Evolutionary conservation across 1,139 yeast genomes (phyloP).

Genomic region (Arxiozyma telluris): DNA sequence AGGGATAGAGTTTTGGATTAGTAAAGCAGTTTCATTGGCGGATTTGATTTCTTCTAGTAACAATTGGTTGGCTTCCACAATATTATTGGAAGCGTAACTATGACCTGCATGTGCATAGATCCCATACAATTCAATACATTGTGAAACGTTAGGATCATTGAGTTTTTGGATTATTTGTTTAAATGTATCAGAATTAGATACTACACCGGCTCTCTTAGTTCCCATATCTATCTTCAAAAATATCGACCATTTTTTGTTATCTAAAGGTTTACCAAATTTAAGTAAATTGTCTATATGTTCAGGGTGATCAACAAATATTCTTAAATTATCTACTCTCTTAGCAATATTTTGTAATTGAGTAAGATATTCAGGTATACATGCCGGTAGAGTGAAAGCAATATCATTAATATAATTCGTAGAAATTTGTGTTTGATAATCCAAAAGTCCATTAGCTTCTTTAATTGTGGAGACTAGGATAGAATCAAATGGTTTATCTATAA

Average conservation of each 20-base stretch:
- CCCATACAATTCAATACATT: conserved; percentile 45
- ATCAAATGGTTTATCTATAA: conserved; percentile 31
- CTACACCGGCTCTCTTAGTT: conserved; percentile 55
- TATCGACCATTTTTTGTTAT: conserved; percentile 42
- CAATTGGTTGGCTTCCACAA: conserved; percentile 40
- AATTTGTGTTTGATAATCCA: conserved; percentile 34
- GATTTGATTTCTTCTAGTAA: conserved; percentile 48
- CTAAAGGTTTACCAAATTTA: conserved; percentile 29
- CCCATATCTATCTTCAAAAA: conserved; percentile 56
- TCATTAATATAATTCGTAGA: conserved; percentile 44
- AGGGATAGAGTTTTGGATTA: conserved; percentile 19
- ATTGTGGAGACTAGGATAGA: conserved; percentile 64
- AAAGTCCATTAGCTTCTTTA: conserved; percentile 53
- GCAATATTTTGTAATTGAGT: conserved; percentile 42
- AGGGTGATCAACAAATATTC: conserved; percentile 54
- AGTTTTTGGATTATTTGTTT: conserved; percentile 30
- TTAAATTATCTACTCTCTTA: conserved; percentile 36
- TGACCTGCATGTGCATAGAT: conserved; percentile 78
- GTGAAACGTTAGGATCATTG: conserved; percentile 22
- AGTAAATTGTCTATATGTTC: conserved; percentile 46
- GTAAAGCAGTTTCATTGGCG: conserved; percentile 41
- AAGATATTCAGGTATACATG: conserved; percentile 43
- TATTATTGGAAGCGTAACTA: conserved; percentile 47
- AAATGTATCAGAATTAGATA: conserved; percentile 30
- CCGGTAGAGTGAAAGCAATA: conserved; percentile 63